Conservation (phyloP, 1,284 basidiomycete species). For the Melampsora americana region DNA sequence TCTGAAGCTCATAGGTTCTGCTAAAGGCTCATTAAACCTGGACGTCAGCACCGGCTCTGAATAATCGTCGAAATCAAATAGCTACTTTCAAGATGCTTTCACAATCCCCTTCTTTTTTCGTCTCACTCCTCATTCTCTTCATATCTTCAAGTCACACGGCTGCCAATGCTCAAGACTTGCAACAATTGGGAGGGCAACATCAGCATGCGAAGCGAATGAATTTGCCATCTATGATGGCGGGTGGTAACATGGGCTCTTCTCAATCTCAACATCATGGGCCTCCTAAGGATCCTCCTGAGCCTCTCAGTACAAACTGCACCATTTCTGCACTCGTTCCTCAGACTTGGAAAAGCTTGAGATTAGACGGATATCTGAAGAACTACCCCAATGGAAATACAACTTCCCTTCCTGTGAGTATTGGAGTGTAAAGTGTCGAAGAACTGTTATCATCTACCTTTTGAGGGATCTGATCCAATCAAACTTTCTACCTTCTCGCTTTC, state of each 20-base stretch:
- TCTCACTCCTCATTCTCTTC: background rate
- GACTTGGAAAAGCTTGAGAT: slow-evolving; percentile 28
- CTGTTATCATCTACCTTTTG: background rate
- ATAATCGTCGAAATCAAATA: too few species aligned
- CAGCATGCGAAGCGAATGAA: background rate
- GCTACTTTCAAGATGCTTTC: background rate
- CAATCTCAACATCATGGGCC: slow-evolving; percentile 5
- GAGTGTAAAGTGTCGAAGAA: background rate
- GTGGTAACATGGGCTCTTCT: background rate
- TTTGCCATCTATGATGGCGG: background rate
- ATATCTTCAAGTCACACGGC: background rate
- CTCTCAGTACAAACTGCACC: slow-evolving; percentile 16
- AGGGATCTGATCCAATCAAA: background rate
- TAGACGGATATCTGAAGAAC: slow-evolving; percentile 34
- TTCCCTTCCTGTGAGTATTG: slow-evolving; percentile 22
- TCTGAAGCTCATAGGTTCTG: too few species aligned
- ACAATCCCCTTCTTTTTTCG: background rate
- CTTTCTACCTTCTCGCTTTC: background rate
- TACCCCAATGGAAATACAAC: slow-evolving; percentile 32
- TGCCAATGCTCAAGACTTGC: background rate
- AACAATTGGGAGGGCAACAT: background rate
- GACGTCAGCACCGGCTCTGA: too few species aligned
- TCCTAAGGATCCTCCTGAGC: slow-evolving; percentile 18
- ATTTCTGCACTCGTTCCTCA: slow-evolving; percentile 25
- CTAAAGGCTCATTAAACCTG: too few species aligned